Evolutionary conservation across 83 land plant species (phyloP).

Genomic region (Thuja plicata): DNA sequence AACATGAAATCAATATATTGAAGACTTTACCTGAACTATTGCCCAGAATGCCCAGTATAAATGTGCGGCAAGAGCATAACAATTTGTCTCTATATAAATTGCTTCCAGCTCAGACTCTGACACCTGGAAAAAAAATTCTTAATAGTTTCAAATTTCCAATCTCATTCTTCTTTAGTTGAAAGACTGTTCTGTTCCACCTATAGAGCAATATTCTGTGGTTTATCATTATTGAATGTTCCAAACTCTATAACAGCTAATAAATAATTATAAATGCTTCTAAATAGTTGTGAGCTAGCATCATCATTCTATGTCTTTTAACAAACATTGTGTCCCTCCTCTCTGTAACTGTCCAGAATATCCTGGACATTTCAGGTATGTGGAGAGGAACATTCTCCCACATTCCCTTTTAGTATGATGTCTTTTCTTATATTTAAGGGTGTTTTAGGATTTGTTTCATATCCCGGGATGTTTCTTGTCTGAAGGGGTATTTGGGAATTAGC

Average conservation of each 20-base stretch:
- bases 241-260: neutral
- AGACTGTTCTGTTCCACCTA: neutral
- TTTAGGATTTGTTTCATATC: too few species aligned
- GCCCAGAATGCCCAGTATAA: conserved; percentile 88
- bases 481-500: too few species aligned
- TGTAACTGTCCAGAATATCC: too few species aligned
- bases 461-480: too few species aligned
- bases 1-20: neutral
- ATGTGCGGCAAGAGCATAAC: conserved; percentile 66
- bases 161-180: neutral
- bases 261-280: conserved; percentile 2
- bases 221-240: neutral
- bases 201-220: neutral
- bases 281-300: neutral
- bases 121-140: conserved; percentile 31
- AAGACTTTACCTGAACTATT: conserved; percentile 64
- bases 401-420: too few species aligned
- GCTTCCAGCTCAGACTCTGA: conserved; percentile 52
- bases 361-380: too few species aligned
- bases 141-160: neutral
- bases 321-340: neutral
- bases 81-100: conserved; percentile 66
- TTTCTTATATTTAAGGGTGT: too few species aligned
- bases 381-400: too few species aligned
- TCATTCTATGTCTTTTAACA: neutral